phyloP scores from a whole-genome alignment of 2,329 filamentous ascomycete genomes.

The Lecanicillium sp. region DNA sequence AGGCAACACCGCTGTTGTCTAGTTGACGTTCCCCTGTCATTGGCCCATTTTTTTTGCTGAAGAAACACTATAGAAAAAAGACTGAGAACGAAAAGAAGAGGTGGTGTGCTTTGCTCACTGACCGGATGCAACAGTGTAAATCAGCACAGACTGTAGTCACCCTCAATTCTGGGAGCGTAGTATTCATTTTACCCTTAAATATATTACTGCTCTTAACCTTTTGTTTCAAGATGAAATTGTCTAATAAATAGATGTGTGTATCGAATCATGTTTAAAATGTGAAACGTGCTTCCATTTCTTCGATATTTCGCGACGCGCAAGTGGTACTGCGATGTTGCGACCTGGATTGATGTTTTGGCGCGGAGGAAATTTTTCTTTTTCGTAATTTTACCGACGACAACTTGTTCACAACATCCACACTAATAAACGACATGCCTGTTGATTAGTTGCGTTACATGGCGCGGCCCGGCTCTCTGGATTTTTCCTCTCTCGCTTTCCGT shows the following conservation, averaged over 20 bases:
- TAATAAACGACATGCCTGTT: neutral
- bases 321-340: no score
- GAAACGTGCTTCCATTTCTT: no score
- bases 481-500: no score
- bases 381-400: no score
- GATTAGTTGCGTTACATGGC: constrained; percentile 10
- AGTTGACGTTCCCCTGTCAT: neutral
- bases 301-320: no score
- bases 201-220: neutral
- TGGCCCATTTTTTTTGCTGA: neutral
- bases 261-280: no score
- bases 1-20: neutral
- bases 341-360: no score
- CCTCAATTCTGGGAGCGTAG: neutral
- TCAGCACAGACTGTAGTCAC: neutral
- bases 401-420: neutral
- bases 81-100: no score
- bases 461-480: constrained; percentile 3
- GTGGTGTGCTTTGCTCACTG: no score
- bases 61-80: neutral
- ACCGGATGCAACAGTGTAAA: no score
- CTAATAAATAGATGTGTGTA: no score
- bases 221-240: neutral
- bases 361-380: no score
- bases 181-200: neutral